Evolutionary conservation across 2,329 filamentous ascomycete species (phyloP).

Genomic region (Talaromyces islandicus): DNA sequence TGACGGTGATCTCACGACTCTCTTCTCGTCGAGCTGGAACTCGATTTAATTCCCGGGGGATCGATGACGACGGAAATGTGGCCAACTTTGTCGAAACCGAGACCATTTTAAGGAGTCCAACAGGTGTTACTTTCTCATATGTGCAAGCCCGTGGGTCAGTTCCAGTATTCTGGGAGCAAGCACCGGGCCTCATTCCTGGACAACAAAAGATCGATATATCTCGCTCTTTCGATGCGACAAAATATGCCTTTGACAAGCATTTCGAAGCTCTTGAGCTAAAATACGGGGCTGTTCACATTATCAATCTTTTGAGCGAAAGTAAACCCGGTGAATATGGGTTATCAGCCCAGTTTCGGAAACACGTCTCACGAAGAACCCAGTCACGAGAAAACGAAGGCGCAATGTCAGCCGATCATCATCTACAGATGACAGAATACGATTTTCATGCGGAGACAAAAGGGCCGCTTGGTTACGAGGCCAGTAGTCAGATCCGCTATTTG

Average conservation of each 20-base stretch:
- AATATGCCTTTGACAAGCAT: conserved; percentile 92
- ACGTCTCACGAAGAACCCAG: conserved; percentile 69
- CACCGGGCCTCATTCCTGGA: conserved; percentile 76
- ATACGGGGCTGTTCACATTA: conserved; percentile 86
- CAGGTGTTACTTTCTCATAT: conserved; percentile 79
- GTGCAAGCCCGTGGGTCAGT: conserved; percentile 89
- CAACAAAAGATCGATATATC: conserved; percentile 94
- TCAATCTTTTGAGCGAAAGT: conserved; percentile 87
- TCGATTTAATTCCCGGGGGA: conserved; percentile 92
- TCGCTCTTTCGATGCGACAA: conserved; percentile 79
- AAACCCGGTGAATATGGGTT: conserved; percentile 84
- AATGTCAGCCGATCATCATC: conserved; percentile 58
- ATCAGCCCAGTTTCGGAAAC: conserved; percentile 70
- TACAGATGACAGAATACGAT: conserved; percentile 84
- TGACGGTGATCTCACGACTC: conserved; percentile 86
- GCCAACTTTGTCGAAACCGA: conserved; percentile 99
- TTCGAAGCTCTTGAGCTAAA: conserved; percentile 78
- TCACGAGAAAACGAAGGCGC: conserved; percentile 51
- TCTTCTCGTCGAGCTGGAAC: conserved; percentile 90
- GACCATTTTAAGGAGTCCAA: conserved; percentile 80
- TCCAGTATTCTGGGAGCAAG: conserved; percentile 95
- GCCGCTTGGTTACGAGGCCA: conserved; percentile 80
- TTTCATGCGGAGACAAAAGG: conserved; percentile 93
- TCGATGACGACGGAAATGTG: conserved; percentile 95
- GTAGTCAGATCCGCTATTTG: conserved; percentile 72